Base-by-base conservation (phyloP, 2,329 filamentous ascomycete genomes). In the Trichophyton schoenleinii region DNA sequence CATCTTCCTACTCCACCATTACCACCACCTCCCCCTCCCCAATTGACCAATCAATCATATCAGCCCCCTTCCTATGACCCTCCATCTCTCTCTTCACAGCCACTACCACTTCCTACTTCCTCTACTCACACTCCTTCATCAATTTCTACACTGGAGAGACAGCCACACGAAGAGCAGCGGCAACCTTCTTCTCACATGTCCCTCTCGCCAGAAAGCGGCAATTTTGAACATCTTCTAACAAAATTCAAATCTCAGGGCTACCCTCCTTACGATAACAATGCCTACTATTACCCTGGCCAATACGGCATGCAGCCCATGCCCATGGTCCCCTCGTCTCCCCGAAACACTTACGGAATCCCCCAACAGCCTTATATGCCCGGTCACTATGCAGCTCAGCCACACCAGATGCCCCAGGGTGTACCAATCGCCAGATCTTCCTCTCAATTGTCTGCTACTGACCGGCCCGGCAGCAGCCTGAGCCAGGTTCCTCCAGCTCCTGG, bases 391-490 rank as follows among this genome's bases (percentile, higher is more conserved):
- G 75, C 68, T 69, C 67, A 73, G 68, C 68, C 66, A 42, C 74
- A 71, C 61, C 76, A 75, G 65, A 79, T 78, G 67, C 83, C 78
- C 64, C 82, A 87, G 72, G 81, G 86, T 64, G 77, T 83, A 62
- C 77, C 78, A 46, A 91, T 96, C 87, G 94, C 91, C 1, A 87
- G 91, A 67, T 91, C 84, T 63, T 83, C 87, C 1, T 95, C 90
- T 1, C 88, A 94, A 73, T 81, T 87, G 61, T 88, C 88, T 68
- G 81, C 81, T 42, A 80, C 86, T 28, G 88, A 89, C 74, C 79
- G 83, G 64, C 83, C 83, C 18, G 74, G 78, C 8, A 85, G 84
- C 46, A 83, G 81, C 67, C 73, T 84, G 36, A 80, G 81, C 53
- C 81, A 88, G 78, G 73, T 84, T 71, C 76, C 76, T 53, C 73